phyloP scores from a whole-genome alignment of 2,329 filamentous ascomycete genomes.

The Epichloe gansuensis region DNA sequence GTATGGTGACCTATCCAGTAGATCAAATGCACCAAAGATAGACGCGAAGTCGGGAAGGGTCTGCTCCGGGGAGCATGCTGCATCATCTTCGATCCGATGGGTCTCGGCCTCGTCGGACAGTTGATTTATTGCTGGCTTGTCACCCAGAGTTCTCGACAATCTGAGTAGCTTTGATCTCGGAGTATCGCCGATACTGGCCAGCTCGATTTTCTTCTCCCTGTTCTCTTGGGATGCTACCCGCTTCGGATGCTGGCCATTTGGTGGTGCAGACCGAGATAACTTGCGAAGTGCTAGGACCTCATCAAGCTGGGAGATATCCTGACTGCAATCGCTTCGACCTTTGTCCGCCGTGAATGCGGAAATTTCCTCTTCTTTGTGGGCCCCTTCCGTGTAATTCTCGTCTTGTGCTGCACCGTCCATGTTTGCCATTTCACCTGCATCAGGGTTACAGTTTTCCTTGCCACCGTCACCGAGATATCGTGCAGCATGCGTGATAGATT shows the following conservation, averaged over 20 bases:
- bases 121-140: not conserved
- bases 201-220: not conserved
- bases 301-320: not conserved
- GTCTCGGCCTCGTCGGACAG: not conserved
- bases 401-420: not conserved
- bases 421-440: not conserved
- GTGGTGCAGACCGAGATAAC: constrained; percentile 4
- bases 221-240: not conserved
- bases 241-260: not conserved
- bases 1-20: constrained; percentile 13
- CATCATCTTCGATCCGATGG: not conserved
- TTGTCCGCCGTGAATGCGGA: not conserved
- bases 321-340: not conserved
- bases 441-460: not conserved
- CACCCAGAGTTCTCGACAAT: not conserved
- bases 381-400: not conserved
- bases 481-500: constrained; percentile 7
- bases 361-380: not conserved
- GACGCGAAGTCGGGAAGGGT: constrained; percentile 17
- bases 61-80: constrained; percentile 11
- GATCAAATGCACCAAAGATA: constrained; percentile 16
- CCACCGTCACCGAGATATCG: not conserved
- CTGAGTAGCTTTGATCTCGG: not conserved
- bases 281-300: not conserved
- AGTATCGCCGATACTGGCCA: not conserved